These are phyloP conservation scores for Diplosphaera chodatii DNA, from an alignment of 139 green algal genomes.

Conservation along the genomic window DNA sequence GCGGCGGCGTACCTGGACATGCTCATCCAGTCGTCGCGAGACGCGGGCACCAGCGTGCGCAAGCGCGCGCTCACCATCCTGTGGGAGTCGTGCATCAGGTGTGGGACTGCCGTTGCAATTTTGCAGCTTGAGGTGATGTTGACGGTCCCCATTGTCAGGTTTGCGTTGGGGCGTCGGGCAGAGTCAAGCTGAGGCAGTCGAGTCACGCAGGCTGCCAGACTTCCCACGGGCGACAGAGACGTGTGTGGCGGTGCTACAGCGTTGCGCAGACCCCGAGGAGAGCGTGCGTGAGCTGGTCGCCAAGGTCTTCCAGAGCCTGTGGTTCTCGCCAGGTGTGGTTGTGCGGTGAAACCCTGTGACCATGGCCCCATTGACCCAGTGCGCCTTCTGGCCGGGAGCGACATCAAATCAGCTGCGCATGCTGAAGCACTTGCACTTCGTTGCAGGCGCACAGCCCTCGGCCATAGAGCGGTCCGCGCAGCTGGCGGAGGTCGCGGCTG, in stretches of 20 bases:
- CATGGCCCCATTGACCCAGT: too few relatives aligned
- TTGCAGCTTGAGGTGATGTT: too few relatives aligned
- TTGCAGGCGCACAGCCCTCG: not conserved
- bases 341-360: too few relatives aligned
- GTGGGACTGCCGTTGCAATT: too few relatives aligned
- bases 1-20: conserved; percentile 66
- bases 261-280: conserved; percentile 43
- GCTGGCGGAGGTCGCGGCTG: conserved; percentile 36
- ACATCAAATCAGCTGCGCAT: too few relatives aligned
- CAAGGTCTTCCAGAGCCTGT: conserved; percentile 47
- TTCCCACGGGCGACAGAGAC: conserved; percentile 50
- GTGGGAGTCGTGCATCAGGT: conserved; percentile 65
- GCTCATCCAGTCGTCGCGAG: conserved; percentile 42
- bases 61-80: conserved; percentile 77
- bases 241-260: conserved; percentile 48
- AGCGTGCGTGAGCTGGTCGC: conserved; percentile 49
- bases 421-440: too few relatives aligned
- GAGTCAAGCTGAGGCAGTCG: too few relatives aligned
- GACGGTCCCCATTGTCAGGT: too few relatives aligned
- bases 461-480: conserved; percentile 23
- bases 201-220: conserved; percentile 10
- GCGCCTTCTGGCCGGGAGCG: too few relatives aligned
- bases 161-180: too few relatives aligned
- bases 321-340: conserved; percentile 28
- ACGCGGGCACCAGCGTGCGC: conserved; percentile 70